Evolutionary conservation across 495 filamentous ascomycete species (phyloP).

Genomic region (Penicillium goetzii): DNA sequence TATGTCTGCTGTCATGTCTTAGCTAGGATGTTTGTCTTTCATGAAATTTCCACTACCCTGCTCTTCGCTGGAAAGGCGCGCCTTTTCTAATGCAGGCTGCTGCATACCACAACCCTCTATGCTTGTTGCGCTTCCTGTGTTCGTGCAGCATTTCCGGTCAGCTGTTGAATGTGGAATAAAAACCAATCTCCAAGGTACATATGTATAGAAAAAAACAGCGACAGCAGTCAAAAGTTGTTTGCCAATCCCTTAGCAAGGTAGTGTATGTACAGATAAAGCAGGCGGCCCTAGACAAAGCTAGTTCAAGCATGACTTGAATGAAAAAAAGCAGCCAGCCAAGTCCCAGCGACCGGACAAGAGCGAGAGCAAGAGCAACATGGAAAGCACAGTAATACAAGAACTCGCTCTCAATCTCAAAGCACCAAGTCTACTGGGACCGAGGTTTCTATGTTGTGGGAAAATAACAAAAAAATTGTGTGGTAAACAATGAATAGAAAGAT

Average conservation of each 20-base stretch:
- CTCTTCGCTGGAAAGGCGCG: too few species aligned
- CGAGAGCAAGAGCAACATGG: conserved; percentile 13
- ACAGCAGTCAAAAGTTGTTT: neutral
- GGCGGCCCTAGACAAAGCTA: conserved; percentile 17
- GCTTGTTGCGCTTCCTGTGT: neutral
- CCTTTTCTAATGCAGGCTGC: too few species aligned
- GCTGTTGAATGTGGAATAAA: neutral
- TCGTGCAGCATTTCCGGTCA: neutral
- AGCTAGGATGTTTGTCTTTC: too few species aligned
- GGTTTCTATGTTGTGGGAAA: conserved; percentile 26
- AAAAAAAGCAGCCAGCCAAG: conserved; percentile 15
- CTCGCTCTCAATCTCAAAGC: conserved; percentile 16
- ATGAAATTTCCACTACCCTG: too few species aligned
- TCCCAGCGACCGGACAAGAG: conserved; percentile 12
- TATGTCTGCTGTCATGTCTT: neutral
- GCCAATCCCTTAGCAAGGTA: neutral
- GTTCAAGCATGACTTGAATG: conserved; percentile 3
- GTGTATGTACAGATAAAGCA: conserved; percentile 24
- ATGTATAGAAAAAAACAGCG: neutral
- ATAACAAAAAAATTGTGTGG: conserved; percentile 10
- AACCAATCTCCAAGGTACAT: neutral
- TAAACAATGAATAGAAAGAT: conserved; percentile 18
- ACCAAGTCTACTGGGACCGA: conserved; percentile 28
- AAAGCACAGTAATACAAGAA: conserved; percentile 17
- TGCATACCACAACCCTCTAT: too few species aligned